Evolutionary conservation across 2,329 filamentous ascomycete genomes (phyloP).

Genomic region (Allantophomopsis lycopodina): DNA sequence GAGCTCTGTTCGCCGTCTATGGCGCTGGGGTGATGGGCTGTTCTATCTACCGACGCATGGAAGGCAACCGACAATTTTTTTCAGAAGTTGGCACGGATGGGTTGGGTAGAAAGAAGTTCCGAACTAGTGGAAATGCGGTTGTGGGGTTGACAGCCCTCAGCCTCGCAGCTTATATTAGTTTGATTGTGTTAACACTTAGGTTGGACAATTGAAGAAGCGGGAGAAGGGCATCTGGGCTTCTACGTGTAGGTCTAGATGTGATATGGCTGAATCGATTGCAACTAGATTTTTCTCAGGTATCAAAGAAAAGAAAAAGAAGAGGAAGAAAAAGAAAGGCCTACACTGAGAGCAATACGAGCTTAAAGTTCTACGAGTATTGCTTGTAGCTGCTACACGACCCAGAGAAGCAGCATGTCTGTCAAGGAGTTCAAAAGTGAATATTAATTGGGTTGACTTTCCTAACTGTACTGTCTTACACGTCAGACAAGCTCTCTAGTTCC

Average conservation of each 20-base stretch:
- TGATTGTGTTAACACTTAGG: constrained; percentile 40
- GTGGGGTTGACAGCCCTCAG: constrained; percentile 41
- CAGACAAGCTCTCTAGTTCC: too few species aligned
- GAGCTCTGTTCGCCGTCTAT: constrained; percentile 90
- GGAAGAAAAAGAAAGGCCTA: too few species aligned
- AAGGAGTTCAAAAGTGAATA: too few species aligned
- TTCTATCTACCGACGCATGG: constrained; percentile 72
- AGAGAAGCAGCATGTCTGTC: too few species aligned
- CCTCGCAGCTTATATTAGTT: constrained; percentile 38
- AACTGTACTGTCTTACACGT: too few species aligned
- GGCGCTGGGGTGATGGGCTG: constrained; percentile 74
- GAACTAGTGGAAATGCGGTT: constrained; percentile 51
- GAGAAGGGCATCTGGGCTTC: background rate
- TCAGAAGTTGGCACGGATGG: constrained; percentile 27
- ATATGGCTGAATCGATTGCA: too few species aligned
- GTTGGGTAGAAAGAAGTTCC: constrained; percentile 38
- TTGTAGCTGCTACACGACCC: too few species aligned
- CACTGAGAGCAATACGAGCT: too few species aligned
- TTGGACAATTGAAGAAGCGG: constrained; percentile 9
- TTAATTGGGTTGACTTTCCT: too few species aligned
- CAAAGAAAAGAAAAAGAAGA: too few species aligned
- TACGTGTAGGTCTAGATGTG: background rate
- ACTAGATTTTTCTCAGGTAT: too few species aligned
- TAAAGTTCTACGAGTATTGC: too few species aligned
- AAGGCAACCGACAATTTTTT: constrained; percentile 93